Conservation (phyloP, 2,329 filamentous ascomycete genomes). For the Fusarium subglutinans region DNA sequence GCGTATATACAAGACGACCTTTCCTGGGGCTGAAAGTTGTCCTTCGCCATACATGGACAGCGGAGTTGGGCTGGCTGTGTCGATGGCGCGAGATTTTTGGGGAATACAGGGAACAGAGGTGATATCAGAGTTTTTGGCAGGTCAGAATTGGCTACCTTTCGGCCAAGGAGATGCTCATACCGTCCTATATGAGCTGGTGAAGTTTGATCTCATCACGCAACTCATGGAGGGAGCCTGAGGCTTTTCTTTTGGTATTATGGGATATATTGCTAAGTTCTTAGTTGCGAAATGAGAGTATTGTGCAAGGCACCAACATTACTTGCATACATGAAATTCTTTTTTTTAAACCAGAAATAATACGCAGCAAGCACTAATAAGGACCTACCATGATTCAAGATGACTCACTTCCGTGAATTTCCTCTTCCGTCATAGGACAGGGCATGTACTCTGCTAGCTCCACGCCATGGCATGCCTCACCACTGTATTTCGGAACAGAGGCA, state of each 20-base stretch:
- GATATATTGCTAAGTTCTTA: no score
- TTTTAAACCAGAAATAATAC: not conserved
- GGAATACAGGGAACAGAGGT: not conserved
- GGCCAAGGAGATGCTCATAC: not conserved
- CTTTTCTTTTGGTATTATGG: no score
- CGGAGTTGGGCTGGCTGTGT: not conserved
- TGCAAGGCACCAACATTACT: no score
- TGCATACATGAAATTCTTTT: not conserved
- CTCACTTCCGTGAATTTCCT: not conserved
- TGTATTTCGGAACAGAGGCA: no score
- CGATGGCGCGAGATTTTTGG: not conserved
- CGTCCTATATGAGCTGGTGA: not conserved
- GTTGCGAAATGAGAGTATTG: not conserved
- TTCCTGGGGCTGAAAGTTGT: not conserved
- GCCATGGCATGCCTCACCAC: not conserved
- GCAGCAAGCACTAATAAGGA: not conserved
- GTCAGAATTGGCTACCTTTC: not conserved
- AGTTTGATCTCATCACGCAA: not conserved
- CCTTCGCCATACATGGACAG: not conserved
- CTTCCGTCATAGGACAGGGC: not conserved
- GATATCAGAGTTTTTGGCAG: not conserved
- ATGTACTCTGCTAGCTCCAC: not conserved
- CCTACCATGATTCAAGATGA: not conserved
- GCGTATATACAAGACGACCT: rapidly evolving
- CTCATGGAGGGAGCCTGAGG: not conserved